Percentiles rank a stretch among this genome's conserved stretches.
These are phyloP conservation scores for Parietaria judaica DNA, from an alignment of 306 rosid genomes.

Conservation along the genomic window DNA sequence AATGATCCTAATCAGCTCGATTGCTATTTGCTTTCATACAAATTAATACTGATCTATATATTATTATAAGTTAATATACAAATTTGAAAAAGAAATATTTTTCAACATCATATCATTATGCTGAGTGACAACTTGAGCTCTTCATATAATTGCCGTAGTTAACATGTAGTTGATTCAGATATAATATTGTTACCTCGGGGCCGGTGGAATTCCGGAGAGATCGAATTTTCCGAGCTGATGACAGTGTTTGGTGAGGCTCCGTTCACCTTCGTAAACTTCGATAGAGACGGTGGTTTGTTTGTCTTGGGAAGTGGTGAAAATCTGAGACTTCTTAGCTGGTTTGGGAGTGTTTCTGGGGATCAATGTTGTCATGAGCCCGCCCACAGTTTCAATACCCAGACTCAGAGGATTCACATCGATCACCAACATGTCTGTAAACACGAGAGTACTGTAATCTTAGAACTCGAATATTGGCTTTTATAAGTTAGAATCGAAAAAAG, in stretches of 20 bases:
- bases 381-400: not conserved
- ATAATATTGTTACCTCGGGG: not conserved
- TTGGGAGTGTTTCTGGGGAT: not conserved
- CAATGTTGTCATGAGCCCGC: not conserved
- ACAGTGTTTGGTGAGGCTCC: conserved; percentile 14
- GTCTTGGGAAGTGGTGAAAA: conserved; percentile 7
- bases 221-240: conserved; percentile 13
- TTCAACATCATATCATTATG: too few species aligned
- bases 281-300: conserved; percentile 16
- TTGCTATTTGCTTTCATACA: too few species aligned
- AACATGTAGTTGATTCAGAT: too few species aligned
- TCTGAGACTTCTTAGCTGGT: not conserved
- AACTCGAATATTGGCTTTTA: too few species aligned
- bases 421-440: not conserved
- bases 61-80: too few species aligned
- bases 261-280: conserved; percentile 21
- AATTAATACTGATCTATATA: too few species aligned
- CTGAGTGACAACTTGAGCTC: too few species aligned
- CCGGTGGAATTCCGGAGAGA: not conserved
- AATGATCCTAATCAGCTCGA: too few species aligned
- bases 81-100: too few species aligned
- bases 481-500: not conserved
- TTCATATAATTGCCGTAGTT: too few species aligned
- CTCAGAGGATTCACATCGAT: not conserved
- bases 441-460: too few species aligned